phyloP scores from a whole-genome alignment of 345 rosid genomes.

The Euphorbia pulcherrima region DNA sequence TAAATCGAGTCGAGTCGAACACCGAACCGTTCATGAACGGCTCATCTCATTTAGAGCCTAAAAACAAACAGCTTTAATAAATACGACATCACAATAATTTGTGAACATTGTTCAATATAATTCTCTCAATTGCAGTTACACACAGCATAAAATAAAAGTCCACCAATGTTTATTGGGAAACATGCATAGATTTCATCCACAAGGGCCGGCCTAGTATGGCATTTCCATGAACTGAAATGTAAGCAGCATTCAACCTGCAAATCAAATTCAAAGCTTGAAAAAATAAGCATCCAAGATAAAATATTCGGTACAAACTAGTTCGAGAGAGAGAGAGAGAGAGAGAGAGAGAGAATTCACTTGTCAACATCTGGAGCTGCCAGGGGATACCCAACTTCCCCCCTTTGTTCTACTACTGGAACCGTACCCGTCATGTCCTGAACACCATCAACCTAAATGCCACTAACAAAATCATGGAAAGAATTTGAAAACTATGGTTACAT shows the following conservation, averaged over 20 bases:
- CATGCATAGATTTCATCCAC: slow-evolving; percentile 62
- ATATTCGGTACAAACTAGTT: too few species aligned
- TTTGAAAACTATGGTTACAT: neutral
- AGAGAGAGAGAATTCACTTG: slow-evolving; percentile 44
- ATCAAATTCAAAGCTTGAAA: slow-evolving; percentile 19
- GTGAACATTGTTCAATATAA: too few species aligned
- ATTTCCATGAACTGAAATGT: slow-evolving; percentile 72
- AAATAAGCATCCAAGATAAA: slow-evolving; percentile 8
- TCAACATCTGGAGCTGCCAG: slow-evolving; percentile 82
- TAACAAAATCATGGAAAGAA: neutral
- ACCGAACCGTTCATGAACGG: too few species aligned
- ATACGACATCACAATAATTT: too few species aligned
- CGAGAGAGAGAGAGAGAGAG: too few species aligned
- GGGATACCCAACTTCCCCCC: slow-evolving; percentile 74
- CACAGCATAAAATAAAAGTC: neutral
- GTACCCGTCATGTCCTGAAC: slow-evolving; percentile 55
- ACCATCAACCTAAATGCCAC: slow-evolving; percentile 66
- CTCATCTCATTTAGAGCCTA: too few species aligned
- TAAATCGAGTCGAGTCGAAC: too few species aligned
- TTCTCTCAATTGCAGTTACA: too few species aligned
- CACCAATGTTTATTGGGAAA: slow-evolving; percentile 39
- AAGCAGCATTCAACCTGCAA: slow-evolving; percentile 69
- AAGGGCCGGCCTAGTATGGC: slow-evolving; percentile 65
- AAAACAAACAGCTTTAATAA: too few species aligned
- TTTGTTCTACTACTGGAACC: slow-evolving; percentile 52